Evolutionary conservation across 352 stramenopile genomes (phyloP), one percentile per base, ranked within the genome.

Genomic region (Phytophthora pinifolia): DNA sequence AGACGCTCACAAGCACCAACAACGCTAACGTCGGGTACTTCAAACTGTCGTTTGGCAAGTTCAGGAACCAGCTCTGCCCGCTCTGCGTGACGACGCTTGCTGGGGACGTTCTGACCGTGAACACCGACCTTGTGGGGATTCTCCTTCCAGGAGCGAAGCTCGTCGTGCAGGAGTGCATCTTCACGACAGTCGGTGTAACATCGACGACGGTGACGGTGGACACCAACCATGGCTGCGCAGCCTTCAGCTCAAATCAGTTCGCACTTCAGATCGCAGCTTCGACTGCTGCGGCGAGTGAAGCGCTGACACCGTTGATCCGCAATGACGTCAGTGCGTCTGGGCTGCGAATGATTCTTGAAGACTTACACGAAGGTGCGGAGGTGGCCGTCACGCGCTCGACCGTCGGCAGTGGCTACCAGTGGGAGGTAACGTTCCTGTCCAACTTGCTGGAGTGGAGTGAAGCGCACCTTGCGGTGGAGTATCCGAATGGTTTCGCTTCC

Each of bases 361-460:
- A 92, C 27, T 49, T 94, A 22, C 57, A 86, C 6, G 18, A 34
- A 0, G 30, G 27, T 2, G 71, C 74, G 0, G 54, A 72, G n/a
- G 67, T 94, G 6, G 49, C 74, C 29, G 85, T 93, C 7, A 48
- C 64, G 1, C 66, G 65, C 5, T 46, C 38, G 10, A 55, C 44
- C 38, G 43, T 56, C 20, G 67, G 62, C 17, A 72, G 58, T 15
- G 74, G 74, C 30, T 90, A 96, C 58, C 71, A 83, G 38, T 98
- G 90, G 89, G 66, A 58, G 25, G 80, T 98, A 42, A 98, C 93
- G 17, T 98, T 98, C 59, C 46, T 96, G 0, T 95, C 86, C 25
- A 75, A 97, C 60, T 74, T 98, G 32, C 62, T 83, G 6, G 55
- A 79, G 35, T 89, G 85, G 85, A 82, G 73, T 17, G 67, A 67